These are phyloP conservation scores for Chrysosphaeria jannelii DNA, from an alignment of 2,329 filamentous ascomycete species.

Conservation along the genomic window DNA sequence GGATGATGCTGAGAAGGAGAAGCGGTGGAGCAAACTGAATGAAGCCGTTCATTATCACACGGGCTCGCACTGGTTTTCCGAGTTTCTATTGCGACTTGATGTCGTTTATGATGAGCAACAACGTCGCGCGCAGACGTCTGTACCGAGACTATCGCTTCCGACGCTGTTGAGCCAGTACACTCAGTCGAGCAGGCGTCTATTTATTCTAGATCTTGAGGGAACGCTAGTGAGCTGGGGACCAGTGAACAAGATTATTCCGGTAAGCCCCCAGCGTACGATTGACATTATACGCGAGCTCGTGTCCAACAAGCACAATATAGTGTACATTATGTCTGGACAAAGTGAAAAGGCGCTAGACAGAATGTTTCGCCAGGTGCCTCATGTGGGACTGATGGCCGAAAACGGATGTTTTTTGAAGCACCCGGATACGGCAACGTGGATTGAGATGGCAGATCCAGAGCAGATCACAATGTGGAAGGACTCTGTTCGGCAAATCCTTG, in stretches of 20 bases:
- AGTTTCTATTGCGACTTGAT: constrained; percentile 39
- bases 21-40: constrained; percentile 45
- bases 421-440: constrained; percentile 37
- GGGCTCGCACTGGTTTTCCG: constrained; percentile 60
- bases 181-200: constrained; percentile 35
- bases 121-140: constrained; percentile 53
- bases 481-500: constrained; percentile 52
- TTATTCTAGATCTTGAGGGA: constrained; percentile 82
- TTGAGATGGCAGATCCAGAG: constrained; percentile 40
- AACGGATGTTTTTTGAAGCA: constrained; percentile 77
- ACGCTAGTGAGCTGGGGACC: constrained; percentile 72
- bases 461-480: constrained; percentile 54
- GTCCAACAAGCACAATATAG: constrained; percentile 48
- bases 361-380: constrained; percentile 56
- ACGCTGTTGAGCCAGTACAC: constrained; percentile 35
- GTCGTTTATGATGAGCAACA: constrained; percentile 62
- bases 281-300: constrained; percentile 59
- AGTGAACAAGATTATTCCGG: constrained; percentile 55
- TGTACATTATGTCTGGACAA: constrained; percentile 83
- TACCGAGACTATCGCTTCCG: constrained; percentile 52
- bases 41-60: constrained; percentile 52
- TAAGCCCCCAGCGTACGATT: constrained; percentile 56
- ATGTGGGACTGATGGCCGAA: constrained; percentile 72
- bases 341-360: constrained; percentile 68
- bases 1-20: constrained; percentile 38